Evolutionary conservation across 78 protist genomes (phyloP).

Genomic region (Emiliania huxleyi): DNA sequence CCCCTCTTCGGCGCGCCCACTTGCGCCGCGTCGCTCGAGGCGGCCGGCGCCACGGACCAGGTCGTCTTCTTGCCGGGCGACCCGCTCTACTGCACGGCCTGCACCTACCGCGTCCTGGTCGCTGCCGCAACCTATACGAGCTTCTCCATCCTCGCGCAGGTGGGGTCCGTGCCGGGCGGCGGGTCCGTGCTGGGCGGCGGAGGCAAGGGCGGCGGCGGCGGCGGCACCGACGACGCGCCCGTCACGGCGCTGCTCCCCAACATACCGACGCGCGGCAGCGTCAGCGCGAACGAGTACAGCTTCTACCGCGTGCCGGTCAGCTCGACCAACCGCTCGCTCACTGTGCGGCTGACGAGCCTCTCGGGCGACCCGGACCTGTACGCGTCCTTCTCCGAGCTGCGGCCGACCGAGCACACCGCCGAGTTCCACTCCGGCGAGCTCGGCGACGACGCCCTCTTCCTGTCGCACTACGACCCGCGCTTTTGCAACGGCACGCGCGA

Average conservation of each 20-base stretch:
- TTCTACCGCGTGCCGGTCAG: background rate
- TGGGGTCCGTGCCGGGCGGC: background rate
- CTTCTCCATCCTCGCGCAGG: background rate
- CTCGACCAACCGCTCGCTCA: background rate
- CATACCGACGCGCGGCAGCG: background rate
- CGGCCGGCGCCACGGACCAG: background rate
- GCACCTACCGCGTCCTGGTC: background rate
- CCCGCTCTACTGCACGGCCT: background rate
- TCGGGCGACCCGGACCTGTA: background rate
- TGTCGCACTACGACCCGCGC: background rate
- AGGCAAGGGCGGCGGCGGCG: background rate
- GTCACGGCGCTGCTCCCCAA: background rate
- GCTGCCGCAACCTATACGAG: background rate
- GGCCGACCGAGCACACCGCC: background rate
- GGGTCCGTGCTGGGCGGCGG: background rate
- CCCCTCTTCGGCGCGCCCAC: background rate
- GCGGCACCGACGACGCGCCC: no score
- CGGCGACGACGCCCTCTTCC: background rate
- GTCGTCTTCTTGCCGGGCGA: background rate
- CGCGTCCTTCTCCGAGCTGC: background rate
- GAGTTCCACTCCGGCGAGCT: background rate
- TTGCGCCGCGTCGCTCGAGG: background rate
- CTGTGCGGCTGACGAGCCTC: background rate
- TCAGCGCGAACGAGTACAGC: background rate
- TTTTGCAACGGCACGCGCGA: background rate